Evolutionary conservation across 1,139 yeast genomes (phyloP), one percentile per base, ranked within the genome.

Genomic region (Magnusiomyces magnusii): DNA sequence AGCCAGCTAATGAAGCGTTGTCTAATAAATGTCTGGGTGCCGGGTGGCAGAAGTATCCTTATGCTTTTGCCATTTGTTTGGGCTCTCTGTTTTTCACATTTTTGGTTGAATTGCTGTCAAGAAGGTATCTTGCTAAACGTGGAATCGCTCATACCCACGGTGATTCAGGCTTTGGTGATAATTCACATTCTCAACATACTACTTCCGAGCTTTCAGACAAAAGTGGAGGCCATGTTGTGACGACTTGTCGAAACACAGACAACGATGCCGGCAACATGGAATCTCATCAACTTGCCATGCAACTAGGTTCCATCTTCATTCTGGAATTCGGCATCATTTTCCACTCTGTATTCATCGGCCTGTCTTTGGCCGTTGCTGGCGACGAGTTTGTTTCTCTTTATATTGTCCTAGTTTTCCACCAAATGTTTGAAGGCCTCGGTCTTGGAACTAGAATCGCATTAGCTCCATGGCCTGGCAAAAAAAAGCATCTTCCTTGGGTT

Each of bases 381-480:
- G 85, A 83, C 62, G 96, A 89, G 70, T 90, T 88, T 71, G 80
- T 77, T 57, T 81, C 91, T 1, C 76, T 91, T 56, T 91, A 87
- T 72, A 80, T 86, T 66, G 97, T 90, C 21, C 73, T 91, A 58
- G 85, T 87, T 1, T 91, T 91, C 81, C 97, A 91, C 74, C 97
- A 91, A 75, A 80, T 87, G 76, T 91, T 91, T 71, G 97, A 91
- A 77, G 97, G 97, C 59, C 78, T 91, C 58, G 97, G 97, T 66
- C 78, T 91, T 67, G 97, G 97, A 57, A 82, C 96, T 7, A 81
- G 97, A 71, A 79, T 91, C 60, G 90, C 96, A 0, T 79, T 81
- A 27, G 83, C 88, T 3, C 76, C 79, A 47, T 88, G 93, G 91
- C 86, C 88, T 34, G 70, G 73, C 34, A 62, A 71, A 53, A 78